These are phyloP conservation scores for Trypanosoma caninum DNA, from an alignment of 208 protist species.

Conservation along the genomic window DNA sequence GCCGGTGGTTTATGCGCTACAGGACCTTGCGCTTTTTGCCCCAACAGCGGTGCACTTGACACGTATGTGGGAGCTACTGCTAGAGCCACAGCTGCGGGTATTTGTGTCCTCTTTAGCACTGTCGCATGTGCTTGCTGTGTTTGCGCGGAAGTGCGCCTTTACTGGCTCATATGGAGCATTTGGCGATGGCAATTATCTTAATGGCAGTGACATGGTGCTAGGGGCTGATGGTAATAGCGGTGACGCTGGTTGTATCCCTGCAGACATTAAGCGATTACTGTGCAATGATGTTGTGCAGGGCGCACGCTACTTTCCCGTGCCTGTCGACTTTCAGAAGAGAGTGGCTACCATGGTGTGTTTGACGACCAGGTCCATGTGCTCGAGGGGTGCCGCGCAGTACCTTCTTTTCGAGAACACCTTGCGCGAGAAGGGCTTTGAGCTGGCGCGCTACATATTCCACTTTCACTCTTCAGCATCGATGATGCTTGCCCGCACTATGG, in stretches of 20 bases:
- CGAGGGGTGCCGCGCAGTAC: constrained; percentile 60
- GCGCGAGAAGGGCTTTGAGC: constrained; percentile 55
- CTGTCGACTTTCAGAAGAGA: constrained; percentile 39
- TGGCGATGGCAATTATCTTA: not conserved
- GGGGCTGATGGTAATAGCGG: constrained; percentile 17
- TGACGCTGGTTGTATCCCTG: constrained; percentile 34
- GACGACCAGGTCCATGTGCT: constrained; percentile 26
- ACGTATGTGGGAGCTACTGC: constrained; percentile 55
- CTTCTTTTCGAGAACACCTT: constrained; percentile 58
- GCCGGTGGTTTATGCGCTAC: constrained; percentile 58
- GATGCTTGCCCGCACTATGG: constrained; percentile 59
- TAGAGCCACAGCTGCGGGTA: constrained; percentile 36
- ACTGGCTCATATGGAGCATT: constrained; percentile 4
- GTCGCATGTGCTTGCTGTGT: constrained; percentile 47
- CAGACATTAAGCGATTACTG: constrained; percentile 46
- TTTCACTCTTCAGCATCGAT: constrained; percentile 54
- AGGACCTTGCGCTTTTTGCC: constrained; percentile 78
- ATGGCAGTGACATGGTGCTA: not conserved
- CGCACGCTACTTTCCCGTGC: constrained; percentile 55
- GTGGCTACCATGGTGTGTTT: constrained; percentile 39
- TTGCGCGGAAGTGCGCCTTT: constrained; percentile 77
- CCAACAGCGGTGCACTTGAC: constrained; percentile 62
- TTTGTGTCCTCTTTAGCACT: constrained; percentile 40
- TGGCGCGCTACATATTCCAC: constrained; percentile 70
- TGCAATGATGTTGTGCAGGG: constrained; percentile 41